A percentile compares a stretch with the other conserved stretches of the same genome.
These are phyloP conservation scores for Coprinellus aureogranulatus DNA, from an alignment of 768 basidiomycete species.

Conservation along the genomic window DNA sequence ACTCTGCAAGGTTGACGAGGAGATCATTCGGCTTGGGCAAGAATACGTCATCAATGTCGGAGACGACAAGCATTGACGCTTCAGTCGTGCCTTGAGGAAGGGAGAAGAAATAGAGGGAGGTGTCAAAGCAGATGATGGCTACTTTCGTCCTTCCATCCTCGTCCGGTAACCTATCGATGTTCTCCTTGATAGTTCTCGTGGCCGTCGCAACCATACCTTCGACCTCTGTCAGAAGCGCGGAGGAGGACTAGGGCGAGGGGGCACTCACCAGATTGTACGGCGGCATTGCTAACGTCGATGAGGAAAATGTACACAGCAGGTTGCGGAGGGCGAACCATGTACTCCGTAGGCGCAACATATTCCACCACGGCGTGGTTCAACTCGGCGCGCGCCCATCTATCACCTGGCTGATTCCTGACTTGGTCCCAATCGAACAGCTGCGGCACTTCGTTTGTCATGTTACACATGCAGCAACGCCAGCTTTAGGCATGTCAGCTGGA, in stretches of 20 bases:
- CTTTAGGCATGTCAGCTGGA: conserved; percentile 31
- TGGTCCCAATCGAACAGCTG: conserved; percentile 99
- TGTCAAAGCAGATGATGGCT: conserved; percentile 88
- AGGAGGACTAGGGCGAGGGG: no score
- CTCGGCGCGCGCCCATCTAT: conserved; percentile 92
- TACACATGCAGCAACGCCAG: conserved; percentile 99
- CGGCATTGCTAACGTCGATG: conserved; percentile 92
- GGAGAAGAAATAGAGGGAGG: conserved; percentile 95
- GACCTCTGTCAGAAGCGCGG: not conserved
- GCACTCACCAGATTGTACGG: conserved; percentile 77
- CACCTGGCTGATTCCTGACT: conserved; percentile 87
- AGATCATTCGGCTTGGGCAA: conserved; percentile 94
- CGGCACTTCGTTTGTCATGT: conserved; percentile 96
- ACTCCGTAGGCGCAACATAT: conserved; percentile 96
- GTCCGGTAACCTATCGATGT: conserved; percentile 91
- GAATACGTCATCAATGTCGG: conserved; percentile 96
- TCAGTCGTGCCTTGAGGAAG: conserved; percentile 75
- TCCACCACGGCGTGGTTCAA: conserved; percentile 94
- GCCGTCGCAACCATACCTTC: conserved; percentile 98
- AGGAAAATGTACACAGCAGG: conserved; percentile 96
- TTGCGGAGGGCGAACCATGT: conserved; percentile 98
- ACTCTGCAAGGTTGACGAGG: conserved; percentile 91
- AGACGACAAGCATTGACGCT: conserved; percentile 93
- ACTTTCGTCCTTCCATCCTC: conserved; percentile 91
- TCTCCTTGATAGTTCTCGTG: conserved; percentile 93